These are phyloP conservation scores for Luvunga scandens DNA, from an alignment of 345 rosid genomes.

Conservation along the genomic window DNA sequence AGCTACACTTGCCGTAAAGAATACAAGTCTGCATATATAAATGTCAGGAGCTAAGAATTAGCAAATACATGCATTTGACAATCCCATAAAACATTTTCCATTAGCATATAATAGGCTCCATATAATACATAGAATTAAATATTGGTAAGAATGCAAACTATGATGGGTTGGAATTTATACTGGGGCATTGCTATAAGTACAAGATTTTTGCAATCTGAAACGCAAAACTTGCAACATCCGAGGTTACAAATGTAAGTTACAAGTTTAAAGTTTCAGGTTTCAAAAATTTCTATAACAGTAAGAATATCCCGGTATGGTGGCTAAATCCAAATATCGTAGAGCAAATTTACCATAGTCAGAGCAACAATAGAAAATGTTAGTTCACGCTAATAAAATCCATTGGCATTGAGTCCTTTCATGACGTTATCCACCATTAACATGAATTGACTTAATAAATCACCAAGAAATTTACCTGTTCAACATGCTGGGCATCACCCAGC, in stretches of 20 bases:
- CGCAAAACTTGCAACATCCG: background rate
- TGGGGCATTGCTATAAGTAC: background rate
- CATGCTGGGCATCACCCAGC: slow-evolving; percentile 95
- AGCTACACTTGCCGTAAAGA: background rate
- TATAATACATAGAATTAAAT: no score
- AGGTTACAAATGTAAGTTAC: background rate
- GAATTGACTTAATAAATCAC: background rate
- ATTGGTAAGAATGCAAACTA: no score
- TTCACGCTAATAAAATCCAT: background rate
- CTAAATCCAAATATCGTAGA: background rate
- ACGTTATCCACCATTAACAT: no score
- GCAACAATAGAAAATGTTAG: no score
- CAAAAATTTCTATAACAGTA: background rate
- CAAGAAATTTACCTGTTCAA: slow-evolving; percentile 54
- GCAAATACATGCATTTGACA: background rate
- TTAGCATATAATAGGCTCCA: background rate
- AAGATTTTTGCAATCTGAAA: background rate
- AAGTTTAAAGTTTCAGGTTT: background rate
- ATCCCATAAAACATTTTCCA: background rate
- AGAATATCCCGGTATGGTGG: background rate
- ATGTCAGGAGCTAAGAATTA: no score
- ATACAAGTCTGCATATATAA: background rate
- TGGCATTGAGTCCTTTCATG: background rate
- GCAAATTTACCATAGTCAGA: no score
- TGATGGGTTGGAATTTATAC: no score